These are phyloP conservation scores for Aspergillus avenaceus DNA, from an alignment of 495 filamentous ascomycete genomes.

Conservation along the genomic window DNA sequence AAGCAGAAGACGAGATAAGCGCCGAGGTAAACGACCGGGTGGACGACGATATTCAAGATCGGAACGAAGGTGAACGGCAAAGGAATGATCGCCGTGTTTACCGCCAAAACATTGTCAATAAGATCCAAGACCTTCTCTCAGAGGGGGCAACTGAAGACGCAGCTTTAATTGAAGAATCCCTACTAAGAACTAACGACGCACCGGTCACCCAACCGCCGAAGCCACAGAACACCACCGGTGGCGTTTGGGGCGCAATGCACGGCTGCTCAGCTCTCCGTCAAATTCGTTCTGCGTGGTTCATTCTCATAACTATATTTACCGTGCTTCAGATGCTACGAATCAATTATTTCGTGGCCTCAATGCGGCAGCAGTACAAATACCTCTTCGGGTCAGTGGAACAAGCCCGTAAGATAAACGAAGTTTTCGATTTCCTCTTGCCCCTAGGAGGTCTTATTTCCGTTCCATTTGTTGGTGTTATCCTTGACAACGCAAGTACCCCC, in stretches of 20 bases:
- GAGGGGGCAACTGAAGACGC: constrained; percentile 47
- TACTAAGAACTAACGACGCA: constrained; percentile 3
- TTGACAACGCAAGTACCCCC: constrained; percentile 73
- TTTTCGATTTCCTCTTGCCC: constrained; percentile 87
- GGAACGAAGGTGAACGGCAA: constrained; percentile 52
- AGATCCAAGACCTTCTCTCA: constrained; percentile 68
- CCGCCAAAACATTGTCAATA: constrained; percentile 63
- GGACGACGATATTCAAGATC: constrained; percentile 45
- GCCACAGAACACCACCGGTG: constrained; percentile 39
- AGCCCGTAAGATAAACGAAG: constrained; percentile 68
- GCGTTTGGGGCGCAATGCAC: constrained; percentile 90
- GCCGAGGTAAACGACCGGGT: constrained; percentile 55
- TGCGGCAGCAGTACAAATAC: constrained; percentile 78
- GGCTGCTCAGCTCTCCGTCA: constrained; percentile 66
- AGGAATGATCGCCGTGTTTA: constrained; percentile 59
- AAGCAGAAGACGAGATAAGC: constrained; percentile 55
- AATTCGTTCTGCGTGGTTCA: constrained; percentile 80
- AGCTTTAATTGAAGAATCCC: constrained; percentile 5
- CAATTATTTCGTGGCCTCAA: constrained; percentile 95
- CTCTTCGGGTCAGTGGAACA: constrained; percentile 57
- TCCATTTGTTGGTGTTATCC: constrained; percentile 80
- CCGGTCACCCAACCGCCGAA: constrained; percentile 8
- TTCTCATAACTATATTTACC: constrained; percentile 82
- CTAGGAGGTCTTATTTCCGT: constrained; percentile 79
- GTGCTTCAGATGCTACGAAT: constrained; percentile 90